phyloP scores from a whole-genome alignment of 1,139 yeast genomes.

The Taiozyma sp. region DNA sequence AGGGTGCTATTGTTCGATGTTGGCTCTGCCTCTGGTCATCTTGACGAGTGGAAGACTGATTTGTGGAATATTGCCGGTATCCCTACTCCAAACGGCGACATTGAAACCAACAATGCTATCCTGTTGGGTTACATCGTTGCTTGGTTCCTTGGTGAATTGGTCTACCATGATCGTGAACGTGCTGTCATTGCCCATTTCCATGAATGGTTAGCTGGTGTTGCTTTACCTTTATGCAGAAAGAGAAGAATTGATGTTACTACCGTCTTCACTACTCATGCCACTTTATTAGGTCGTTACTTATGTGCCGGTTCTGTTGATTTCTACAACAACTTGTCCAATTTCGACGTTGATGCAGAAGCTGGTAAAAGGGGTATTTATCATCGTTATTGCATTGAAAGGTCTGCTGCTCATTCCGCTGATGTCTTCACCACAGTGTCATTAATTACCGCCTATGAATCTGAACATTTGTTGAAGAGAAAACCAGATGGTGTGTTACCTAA shows the following conservation, averaged over 20 bases:
- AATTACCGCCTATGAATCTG: conserved; percentile 93
- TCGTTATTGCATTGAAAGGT: conserved; percentile 93
- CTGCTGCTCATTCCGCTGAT: conserved; percentile 95
- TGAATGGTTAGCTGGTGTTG: conserved; percentile 98
- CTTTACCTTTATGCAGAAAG: conserved; percentile 87
- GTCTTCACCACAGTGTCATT: conserved; percentile 97
- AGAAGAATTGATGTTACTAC: conserved; percentile 92
- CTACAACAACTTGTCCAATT: conserved; percentile 83
- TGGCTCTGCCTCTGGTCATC: conserved; percentile 61
- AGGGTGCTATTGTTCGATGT: conserved; percentile 85
- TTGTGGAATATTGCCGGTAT: conserved; percentile 89
- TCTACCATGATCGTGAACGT: conserved; percentile 71
- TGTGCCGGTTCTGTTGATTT: conserved; percentile 97
- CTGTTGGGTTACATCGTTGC: conserved; percentile 90
- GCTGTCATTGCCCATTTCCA: conserved; percentile 95
- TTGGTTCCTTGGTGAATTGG: conserved; percentile 95
- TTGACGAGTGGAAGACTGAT: conserved; percentile 94
- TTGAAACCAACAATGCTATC: conserved; percentile 89
- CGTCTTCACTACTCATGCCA: conserved; percentile 96
- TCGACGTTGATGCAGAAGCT: conserved; percentile 97
- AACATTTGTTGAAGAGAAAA: conserved; percentile 87
- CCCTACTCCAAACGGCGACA: conserved; percentile 88
- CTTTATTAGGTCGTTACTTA: conserved; percentile 86
- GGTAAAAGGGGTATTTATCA: conserved; percentile 97
- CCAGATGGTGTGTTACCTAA: conserved; percentile 98